Base-by-base conservation (phyloP, 352 stramenopile species). In the Globisporangium heterothallicum region DNA sequence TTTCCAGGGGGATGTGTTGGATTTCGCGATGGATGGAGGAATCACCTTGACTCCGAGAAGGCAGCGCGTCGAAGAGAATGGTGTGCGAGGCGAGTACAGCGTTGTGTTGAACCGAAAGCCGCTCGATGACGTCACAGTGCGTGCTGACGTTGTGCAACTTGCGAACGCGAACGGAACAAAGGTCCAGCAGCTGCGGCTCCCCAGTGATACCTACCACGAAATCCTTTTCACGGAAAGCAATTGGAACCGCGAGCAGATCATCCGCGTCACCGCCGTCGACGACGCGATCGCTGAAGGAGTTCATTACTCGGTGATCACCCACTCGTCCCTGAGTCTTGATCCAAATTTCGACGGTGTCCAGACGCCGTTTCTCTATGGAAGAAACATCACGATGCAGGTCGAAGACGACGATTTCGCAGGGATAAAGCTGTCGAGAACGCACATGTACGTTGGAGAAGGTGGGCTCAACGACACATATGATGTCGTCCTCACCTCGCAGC, bases 1-100 rank as follows among this genome's bases (percentile, higher is more conserved):
- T 19, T 68, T 68, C 4, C 46, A 53, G 3, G 80, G 80, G 8
- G 72, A 87, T 26, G 69, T 92, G 21, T 35, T 86, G 14, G 78
- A 92, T 56, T 87, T 78, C 27, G 64, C 78, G 0, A 86, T 87
- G 68, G 74, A 92, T 14, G 80, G 78, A 1, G 80, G 80, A 0
- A 58, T 92, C 3, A 85, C 78, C 2, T 38, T 89, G 3, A 64
- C 71, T 1, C 67, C 75, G 5, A 53, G 73, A 43, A 57, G 79
- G 13, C 61, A 69, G n/a, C 63, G 69, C 0, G 73, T 88, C 24
- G 34, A 61, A 10, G 78, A 92, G 59, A 74, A 68, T 36, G 66
- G 61, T 4, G 45, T 73, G 0, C 49, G 73, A 7, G 78, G 78
- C 7, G 70, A 84, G 41, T 92, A 88, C 60, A 67, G 63, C 0